Evolutionary conservation across 306 rosid species (phyloP).

Genomic region (Cyamopsis tetragonoloba): DNA sequence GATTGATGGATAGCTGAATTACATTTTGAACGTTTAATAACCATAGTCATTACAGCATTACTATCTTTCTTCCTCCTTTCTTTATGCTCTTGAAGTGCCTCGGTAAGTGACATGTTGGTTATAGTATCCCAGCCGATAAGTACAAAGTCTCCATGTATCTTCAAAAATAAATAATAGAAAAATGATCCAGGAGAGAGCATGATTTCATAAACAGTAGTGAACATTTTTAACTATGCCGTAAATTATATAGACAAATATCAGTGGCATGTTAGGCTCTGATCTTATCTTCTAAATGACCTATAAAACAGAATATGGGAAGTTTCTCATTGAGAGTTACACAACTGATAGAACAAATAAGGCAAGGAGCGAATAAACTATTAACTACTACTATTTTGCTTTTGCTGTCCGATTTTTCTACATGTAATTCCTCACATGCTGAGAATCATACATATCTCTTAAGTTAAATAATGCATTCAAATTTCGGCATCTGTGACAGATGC

Average conservation of each 20-base stretch:
- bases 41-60: constrained; percentile 96
- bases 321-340: too few species aligned
- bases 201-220: not conserved
- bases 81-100: constrained; percentile 84
- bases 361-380: not conserved
- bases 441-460: too few species aligned
- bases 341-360: not conserved
- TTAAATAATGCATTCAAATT: too few species aligned
- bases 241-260: too few species aligned
- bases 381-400: too few species aligned
- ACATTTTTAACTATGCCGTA: not conserved
- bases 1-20: constrained; percentile 74
- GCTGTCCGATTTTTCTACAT: not conserved
- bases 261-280: too few species aligned
- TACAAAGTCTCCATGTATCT: constrained; percentile 98
- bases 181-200: constrained; percentile 24
- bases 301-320: too few species aligned
- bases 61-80: constrained; percentile 89
- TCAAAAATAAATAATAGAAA: constrained; percentile 36
- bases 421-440: too few species aligned
- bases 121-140: constrained; percentile 93
- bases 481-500: too few species aligned
- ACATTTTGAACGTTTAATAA: constrained; percentile 84
- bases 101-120: constrained; percentile 95
- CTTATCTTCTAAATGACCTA: too few species aligned